Evolutionary conservation across 257 asterid genomes (phyloP), one percentile per base, ranked within the genome.

Genomic region (Echites panduratus): DNA sequence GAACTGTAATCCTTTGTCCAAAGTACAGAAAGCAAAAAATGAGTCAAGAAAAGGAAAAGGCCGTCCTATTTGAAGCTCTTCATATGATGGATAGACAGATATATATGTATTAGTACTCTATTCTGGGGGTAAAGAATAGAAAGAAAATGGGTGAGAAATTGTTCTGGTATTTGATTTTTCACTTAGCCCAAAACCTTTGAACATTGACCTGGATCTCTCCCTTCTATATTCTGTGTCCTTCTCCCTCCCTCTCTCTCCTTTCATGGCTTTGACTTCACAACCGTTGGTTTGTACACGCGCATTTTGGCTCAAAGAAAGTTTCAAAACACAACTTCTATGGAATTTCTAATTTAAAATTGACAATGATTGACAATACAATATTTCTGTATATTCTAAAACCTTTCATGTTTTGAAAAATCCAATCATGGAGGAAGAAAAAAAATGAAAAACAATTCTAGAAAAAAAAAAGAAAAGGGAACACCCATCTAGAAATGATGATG

Each of bases 201-300:
- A 88, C 75, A 85, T 92, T 89, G 96, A 89, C 97, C 82, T 83
- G 83, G 82, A 85, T 85, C 85, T 73, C 83, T 20, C n/a, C 72
- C 50, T 66, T 66, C 53, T 38, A 24, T 35, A 45, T 48, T 45
- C 57, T 44, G 61, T 35, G 14, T 45, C 45, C 32, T 2, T 57
- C 56, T 41, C 75, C 69, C 56, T 41, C 75, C 69, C 50, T 68
- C 70, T 49, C 54, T 53, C 22, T 20, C 1, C 27, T 53, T 14
- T n/a, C 59, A 76, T 70, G 47, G 26, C 65, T 76, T 75, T 76
- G 79, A 76, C 79, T 76, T 75, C 17, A 14, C 75, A 49, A 48
- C 70, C 70, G 68, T 58, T 45, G 73, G 53, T 47, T n/a, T 67
- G 41, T 47, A 59, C 9, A 64, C 56, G 58, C 72, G 56, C 71